Base-by-base conservation (phyloP, 2,329 filamentous ascomycete species). In the Colletotrichum nymphaeae region DNA sequence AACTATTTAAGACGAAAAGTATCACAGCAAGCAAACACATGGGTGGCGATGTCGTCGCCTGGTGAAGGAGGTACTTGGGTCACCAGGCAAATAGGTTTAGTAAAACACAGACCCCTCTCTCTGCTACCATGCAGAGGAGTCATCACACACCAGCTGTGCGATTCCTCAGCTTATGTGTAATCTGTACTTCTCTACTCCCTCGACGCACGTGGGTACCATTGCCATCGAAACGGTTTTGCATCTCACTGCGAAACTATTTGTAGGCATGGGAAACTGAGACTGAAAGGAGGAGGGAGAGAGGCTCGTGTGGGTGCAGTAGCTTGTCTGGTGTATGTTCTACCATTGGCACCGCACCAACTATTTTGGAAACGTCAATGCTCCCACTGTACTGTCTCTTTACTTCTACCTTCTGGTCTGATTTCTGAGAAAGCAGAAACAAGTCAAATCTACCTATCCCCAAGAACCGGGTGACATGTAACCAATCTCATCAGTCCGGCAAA, bases 241-340 rank as follows among this genome's bases (percentile, higher is more conserved):
- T 14, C n/a, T 37, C 11, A 28, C 8, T 4, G 46, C 28, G 30
- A 28, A 35, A 42, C 46, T 22, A n/a, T 19, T 19, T n/a, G 16
- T 2, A n/a, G 42, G 37, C 30, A 32, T 42, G 37, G 37, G 12
- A 42, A 8, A 42, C 35, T 16, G 3, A 49, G 19, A 19, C 37
- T 19, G 19, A 22, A 7, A 19, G 42, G 42, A 46, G 8, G 49
- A 56, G 42, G 8, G 19, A 22, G 35, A 49, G 16, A 19, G 30
- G 52, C 35, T 52, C 28, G 57, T 68, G 64, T 72, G 49, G 35
- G 59, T 68, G 57, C 69, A 72, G 64, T 62, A 60, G 63, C 57
- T 35, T 62, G 35, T 56, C 46, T 62, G 37, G 66, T 26, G n/a
- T 62, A n/a, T 12, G 14, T 56, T 11, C 32, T 42, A 63, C 19